These are phyloP conservation scores for Phoenix dactylifera DNA, from an alignment of 176 grass and related monocot genomes.

Conservation along the genomic window DNA sequence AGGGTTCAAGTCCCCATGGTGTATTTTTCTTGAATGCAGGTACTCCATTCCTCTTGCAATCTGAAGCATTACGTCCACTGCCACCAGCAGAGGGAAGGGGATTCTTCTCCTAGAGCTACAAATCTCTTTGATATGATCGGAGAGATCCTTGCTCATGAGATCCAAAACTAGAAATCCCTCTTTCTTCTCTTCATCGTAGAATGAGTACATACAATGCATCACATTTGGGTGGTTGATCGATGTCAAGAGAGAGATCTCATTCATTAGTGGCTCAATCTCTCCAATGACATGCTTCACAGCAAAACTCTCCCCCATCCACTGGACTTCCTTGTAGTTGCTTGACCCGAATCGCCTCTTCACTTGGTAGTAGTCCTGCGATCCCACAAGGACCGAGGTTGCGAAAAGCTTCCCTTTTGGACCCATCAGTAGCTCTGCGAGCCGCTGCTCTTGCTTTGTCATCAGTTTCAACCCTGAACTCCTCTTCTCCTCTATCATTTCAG, in stretches of 20 bases:
- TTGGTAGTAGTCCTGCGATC: slow-evolving; percentile 52
- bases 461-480: slow-evolving; percentile 21
- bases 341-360: slow-evolving; percentile 48
- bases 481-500: slow-evolving; percentile 58
- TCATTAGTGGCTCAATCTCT: slow-evolving; percentile 24
- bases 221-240: slow-evolving; percentile 68
- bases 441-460: slow-evolving; percentile 46
- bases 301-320: slow-evolving; percentile 80
- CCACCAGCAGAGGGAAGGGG: slow-evolving; percentile 52
- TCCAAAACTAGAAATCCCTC: slow-evolving; percentile 70
- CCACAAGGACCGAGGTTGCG: slow-evolving; percentile 40
- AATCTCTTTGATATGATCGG: slow-evolving; percentile 53
- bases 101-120: slow-evolving; percentile 37
- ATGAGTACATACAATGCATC: slow-evolving; percentile 48
- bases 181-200: slow-evolving; percentile 76
- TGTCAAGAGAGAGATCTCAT: slow-evolving; percentile 52
- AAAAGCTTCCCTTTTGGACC: slow-evolving; percentile 46
- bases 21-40: slow-evolving; percentile 59
- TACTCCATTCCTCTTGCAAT: slow-evolving; percentile 88
- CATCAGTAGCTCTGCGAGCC: slow-evolving; percentile 54
- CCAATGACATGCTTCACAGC: slow-evolving; percentile 71
- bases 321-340: slow-evolving; percentile 66
- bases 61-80: slow-evolving; percentile 83
- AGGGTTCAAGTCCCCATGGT: slow-evolving; percentile 70
- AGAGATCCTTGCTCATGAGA: slow-evolving; percentile 69